A percentile compares a stretch with the other conserved stretches of the same genome.
Conservation (phyloP, 2,329 filamentous ascomycete species). For the Blumeria graminis region DNA sequence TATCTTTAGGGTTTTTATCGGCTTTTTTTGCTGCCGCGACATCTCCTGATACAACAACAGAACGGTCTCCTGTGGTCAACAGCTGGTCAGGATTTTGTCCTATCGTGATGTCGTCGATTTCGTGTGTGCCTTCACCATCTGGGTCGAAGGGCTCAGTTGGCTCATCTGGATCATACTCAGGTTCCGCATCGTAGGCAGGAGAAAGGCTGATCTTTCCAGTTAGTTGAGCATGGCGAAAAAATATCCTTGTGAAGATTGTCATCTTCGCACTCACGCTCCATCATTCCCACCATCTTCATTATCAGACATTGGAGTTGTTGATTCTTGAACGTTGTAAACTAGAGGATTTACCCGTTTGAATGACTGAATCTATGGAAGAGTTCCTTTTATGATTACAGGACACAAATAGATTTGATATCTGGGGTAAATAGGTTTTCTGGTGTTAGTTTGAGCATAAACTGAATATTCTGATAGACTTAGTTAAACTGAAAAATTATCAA, state of each 20-base stretch:
- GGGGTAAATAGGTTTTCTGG: too few relatives aligned
- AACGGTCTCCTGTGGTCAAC: conserved; percentile 14
- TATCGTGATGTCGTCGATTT: conserved; percentile 26
- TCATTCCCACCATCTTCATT: conserved; percentile 5
- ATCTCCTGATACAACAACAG: conserved; percentile 34
- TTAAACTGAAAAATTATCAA: too few relatives aligned
- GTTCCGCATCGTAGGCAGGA: conserved; percentile 31
- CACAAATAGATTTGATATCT: too few relatives aligned
- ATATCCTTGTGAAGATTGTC: neutral
- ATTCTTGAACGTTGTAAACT: too few relatives aligned
- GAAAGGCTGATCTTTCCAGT: conserved; percentile 4
- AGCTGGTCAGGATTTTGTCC: conserved; percentile 29
- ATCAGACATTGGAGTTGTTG: conserved; percentile 3
- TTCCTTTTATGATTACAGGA: too few relatives aligned
- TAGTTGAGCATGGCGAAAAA: neutral
- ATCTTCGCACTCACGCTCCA: conserved; percentile 4
- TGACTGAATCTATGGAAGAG: too few relatives aligned
- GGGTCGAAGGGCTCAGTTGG: conserved; percentile 30
- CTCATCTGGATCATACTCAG: conserved; percentile 31
- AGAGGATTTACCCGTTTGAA: too few relatives aligned
- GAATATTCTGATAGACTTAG: too few relatives aligned
- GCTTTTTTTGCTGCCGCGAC: conserved; percentile 30
- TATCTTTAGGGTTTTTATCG: conserved; percentile 41
- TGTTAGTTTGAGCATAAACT: too few relatives aligned
- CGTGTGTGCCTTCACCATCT: conserved; percentile 26